Evolutionary conservation across 208 protist species (phyloP).

Genomic region (Naegleria lovaniensis): DNA sequence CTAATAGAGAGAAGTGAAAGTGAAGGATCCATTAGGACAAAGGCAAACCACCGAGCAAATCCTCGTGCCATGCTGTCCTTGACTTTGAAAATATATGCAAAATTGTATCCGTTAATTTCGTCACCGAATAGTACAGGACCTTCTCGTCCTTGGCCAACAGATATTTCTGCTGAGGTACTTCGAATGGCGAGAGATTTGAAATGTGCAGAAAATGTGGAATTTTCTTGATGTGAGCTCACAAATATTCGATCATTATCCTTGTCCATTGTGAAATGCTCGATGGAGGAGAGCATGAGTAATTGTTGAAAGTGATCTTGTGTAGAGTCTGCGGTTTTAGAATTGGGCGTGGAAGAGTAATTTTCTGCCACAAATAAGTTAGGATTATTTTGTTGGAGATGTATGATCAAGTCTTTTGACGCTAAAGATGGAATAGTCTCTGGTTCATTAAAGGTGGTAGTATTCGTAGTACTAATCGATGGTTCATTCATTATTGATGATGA

Average conservation of each 20-base stretch:
- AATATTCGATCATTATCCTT: not conserved
- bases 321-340: not conserved
- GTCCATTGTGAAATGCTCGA: not conserved
- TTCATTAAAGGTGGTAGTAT: not conserved
- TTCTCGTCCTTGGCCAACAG: not conserved
- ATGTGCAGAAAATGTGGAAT: not conserved
- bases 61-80: slow-evolving; percentile 15
- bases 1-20: not conserved
- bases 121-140: slow-evolving; percentile 16
- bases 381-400: not conserved
- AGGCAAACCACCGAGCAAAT: not conserved
- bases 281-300: not conserved
- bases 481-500: not conserved
- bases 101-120: not conserved
- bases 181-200: slow-evolving; percentile 1
- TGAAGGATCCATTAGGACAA: not conserved
- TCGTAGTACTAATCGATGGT: not conserved
- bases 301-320: not conserved
- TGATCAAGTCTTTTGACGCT: not conserved
- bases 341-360: not conserved
- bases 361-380: not conserved
- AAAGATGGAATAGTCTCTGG: not conserved
- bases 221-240: not conserved
- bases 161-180: not conserved
- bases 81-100: slow-evolving; percentile 17